Conservation (phyloP, 495 filamentous ascomycete genomes). For the Barbatosphaeria neglecta region DNA sequence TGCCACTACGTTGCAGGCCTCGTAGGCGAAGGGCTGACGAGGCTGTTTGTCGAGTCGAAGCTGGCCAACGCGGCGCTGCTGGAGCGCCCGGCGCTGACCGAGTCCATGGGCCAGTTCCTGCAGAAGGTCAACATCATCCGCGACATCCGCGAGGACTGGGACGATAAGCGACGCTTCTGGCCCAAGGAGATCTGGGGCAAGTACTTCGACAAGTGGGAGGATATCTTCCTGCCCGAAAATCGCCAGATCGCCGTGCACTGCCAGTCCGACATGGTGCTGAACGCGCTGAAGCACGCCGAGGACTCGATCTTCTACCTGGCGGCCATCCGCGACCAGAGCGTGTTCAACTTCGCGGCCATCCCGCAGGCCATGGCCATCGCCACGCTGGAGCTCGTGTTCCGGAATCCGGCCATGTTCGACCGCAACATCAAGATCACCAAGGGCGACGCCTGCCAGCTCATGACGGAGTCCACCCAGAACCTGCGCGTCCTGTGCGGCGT, state of each 20-base stretch:
- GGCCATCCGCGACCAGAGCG: conserved; percentile 87
- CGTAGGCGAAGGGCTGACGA: conserved; percentile 86
- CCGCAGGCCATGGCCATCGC: conserved; percentile 98
- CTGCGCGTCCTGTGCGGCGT: conserved; percentile 63
- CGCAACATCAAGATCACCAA: conserved; percentile 93
- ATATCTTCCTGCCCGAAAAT: conserved; percentile 76
- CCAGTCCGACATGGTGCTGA: conserved; percentile 88
- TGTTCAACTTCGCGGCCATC: conserved; percentile 99
- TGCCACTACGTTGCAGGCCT: conserved; percentile 97
- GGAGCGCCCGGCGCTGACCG: conserved; percentile 65
- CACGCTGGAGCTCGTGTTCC: conserved; percentile 82
- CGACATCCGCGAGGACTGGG: conserved; percentile 79
- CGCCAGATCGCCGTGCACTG: conserved; percentile 72
- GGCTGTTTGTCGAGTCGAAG: conserved; percentile 76
- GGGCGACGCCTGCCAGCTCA: conserved; percentile 81
- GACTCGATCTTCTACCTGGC: conserved; percentile 97
- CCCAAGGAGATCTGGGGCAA: conserved; percentile 94
- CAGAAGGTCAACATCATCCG: conserved; percentile 99
- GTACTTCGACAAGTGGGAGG: conserved; percentile 77
- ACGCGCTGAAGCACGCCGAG: conserved; percentile 75
- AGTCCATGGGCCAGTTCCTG: conserved; percentile 93
- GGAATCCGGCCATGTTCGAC: conserved; percentile 79
- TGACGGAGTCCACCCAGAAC: conserved; percentile 88
- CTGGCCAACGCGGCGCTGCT: conserved; percentile 80
- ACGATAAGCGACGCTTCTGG: conserved; percentile 83